Percentiles rank a stretch among this genome's conserved stretches.
Conservation (phyloP, 1,284 basidiomycete species). For the Paramarasmius palmivorus region DNA sequence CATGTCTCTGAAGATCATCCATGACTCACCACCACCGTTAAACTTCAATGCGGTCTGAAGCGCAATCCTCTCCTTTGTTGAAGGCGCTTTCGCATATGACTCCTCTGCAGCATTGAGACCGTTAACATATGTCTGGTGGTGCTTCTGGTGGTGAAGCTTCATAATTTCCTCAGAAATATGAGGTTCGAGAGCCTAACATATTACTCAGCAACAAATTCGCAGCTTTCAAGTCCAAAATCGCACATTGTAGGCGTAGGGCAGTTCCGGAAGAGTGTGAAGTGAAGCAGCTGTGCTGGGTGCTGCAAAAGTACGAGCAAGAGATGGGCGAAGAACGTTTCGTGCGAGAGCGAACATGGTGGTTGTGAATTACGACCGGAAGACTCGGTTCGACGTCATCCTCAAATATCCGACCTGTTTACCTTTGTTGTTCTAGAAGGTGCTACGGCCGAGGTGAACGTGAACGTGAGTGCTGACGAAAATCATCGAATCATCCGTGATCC, state of each 20-base stretch:
- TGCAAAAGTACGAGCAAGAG: slow-evolving; percentile 39
- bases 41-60: slow-evolving; percentile 59
- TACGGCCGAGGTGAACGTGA: too few species aligned
- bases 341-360: slow-evolving; percentile 49
- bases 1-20: too few species aligned
- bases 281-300: slow-evolving; percentile 34
- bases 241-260: slow-evolving; percentile 92
- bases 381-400: too few species aligned
- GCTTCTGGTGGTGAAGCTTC: slow-evolving; percentile 94
- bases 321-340: slow-evolving; percentile 39
- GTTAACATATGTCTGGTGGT: slow-evolving; percentile 93
- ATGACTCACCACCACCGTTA: slow-evolving; percentile 57
- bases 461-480: too few species aligned
- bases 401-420: too few species aligned
- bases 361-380: not conserved
- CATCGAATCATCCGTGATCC: too few species aligned
- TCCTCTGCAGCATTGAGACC: slow-evolving; percentile 92
- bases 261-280: slow-evolving; percentile 77
- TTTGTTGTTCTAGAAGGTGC: too few species aligned
- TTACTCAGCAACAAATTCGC: slow-evolving; percentile 12
- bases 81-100: slow-evolving; percentile 66
- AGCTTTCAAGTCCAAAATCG: slow-evolving; percentile 21
- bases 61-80: slow-evolving; percentile 81
- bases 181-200: slow-evolving; percentile 66
- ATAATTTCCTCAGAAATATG: slow-evolving; percentile 83